Base-by-base conservation (phyloP, 805 yeast genomes). In the Hanseniaspora taiwanica region DNA sequence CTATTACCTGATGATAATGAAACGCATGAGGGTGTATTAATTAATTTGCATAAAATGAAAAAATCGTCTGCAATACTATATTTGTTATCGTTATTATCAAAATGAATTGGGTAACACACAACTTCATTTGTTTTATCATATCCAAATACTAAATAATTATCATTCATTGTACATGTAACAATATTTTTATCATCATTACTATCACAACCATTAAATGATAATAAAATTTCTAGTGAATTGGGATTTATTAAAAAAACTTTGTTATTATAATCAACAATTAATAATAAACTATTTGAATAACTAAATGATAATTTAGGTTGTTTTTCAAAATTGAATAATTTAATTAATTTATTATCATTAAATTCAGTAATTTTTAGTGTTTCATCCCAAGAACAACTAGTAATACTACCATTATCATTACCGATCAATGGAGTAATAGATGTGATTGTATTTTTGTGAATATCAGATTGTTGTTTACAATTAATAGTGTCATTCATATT, bases 371-470 rank as follows among this genome's bases (percentile, higher is more conserved):
- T 49, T 52, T 71, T 73, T 36, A 86, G 51, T 12, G 73, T 73
- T 53, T 84, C 94, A 59, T 89, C 98, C 97, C 97, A 91, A 3
- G 87, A 93, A 17, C 75, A 65, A n/a, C 85, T 67, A 39, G 66
- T 59, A 16, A 74, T 51, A 6, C 54, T 57, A 10, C 53, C 51
- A 4, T 46, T 48, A 19, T 25, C 29, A 25, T 4, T 25, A 25
- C 10, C 29, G n/a, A 25, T n/a, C n/a, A n/a, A n/a, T n/a, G 48
- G 52, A 20, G 48, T 69, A 18, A 75, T 52, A 2, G 78, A 76
- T 25, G 73, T 75, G 35, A 89, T 70, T 46, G 79, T 70, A 48
- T 86, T 85, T 1, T 71, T 54, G 58, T 87, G 96, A 2, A 62
- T 60, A 2, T 58, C 54, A 12, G 53, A 49, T 9, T 68, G 49